Percentiles rank a stretch among this genome's conserved stretches.
Evolutionary conservation across 768 basidiomycete species (phyloP).

Genomic region (Lactarius pseudohatsudake): DNA sequence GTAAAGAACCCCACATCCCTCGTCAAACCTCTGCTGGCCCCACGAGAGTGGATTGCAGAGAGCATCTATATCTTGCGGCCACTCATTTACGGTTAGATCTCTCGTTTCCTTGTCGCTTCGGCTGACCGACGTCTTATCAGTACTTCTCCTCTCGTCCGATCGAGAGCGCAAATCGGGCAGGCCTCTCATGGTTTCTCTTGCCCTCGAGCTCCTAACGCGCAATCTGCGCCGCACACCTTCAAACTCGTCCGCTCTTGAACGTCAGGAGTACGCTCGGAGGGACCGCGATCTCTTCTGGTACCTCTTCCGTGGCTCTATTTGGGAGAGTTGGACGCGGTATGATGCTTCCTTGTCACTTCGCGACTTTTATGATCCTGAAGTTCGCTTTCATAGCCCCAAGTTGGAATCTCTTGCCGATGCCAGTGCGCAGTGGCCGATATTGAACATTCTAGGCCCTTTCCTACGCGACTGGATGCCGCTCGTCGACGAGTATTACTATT

Average conservation of each 20-base stretch:
- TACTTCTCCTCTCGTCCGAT: conserved; percentile 44
- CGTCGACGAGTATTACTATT: conserved; percentile 90
- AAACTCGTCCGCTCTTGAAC: conserved; percentile 61
- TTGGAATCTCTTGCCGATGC: conserved; percentile 60
- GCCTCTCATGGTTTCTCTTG: conserved; percentile 62
- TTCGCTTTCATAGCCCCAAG: conserved; percentile 56
- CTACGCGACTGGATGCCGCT: conserved; percentile 85
- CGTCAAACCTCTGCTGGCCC: conserved; percentile 56
- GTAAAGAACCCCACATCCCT: conserved; percentile 72
- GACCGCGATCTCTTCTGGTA: conserved; percentile 86
- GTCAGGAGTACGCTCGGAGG: conserved; percentile 75
- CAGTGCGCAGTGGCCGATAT: conserved; percentile 55
- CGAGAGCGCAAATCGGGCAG: conserved; percentile 46
- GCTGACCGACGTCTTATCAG: conserved; percentile 28
- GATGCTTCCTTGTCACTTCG: conserved; percentile 13
- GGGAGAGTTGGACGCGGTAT: conserved; percentile 76
- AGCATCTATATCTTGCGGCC: conserved; percentile 70
- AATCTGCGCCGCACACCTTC: conserved; percentile 68
- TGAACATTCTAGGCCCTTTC: conserved; percentile 68
- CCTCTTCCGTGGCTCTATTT: conserved; percentile 81
- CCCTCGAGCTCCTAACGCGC: conserved; percentile 72
- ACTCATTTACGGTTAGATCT: conserved; percentile 66
- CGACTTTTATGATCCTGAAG: conserved; percentile 12
- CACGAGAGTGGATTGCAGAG: conserved; percentile 77
- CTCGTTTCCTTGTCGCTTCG: not conserved